These are phyloP conservation scores for Quercus tomentella DNA, from an alignment of 331 rosid species.

Conservation along the genomic window DNA sequence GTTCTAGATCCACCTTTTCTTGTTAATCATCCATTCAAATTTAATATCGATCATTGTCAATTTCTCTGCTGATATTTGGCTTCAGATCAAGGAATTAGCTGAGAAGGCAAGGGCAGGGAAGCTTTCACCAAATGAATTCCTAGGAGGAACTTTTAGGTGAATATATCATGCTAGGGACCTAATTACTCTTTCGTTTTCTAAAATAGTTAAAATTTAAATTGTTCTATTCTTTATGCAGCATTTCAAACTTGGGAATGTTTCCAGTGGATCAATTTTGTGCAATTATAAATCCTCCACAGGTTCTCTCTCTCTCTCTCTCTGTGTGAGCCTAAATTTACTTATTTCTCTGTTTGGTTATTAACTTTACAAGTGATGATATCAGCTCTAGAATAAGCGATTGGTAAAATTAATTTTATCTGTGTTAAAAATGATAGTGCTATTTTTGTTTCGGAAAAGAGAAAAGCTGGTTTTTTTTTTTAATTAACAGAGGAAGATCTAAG, in stretches of 20 bases:
- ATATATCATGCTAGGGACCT: not conserved
- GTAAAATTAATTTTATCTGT: not conserved
- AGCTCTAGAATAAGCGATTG: not conserved
- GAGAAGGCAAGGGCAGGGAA: slow-evolving; percentile 87
- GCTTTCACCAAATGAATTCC: slow-evolving; percentile 89
- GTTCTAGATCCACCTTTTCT: not conserved
- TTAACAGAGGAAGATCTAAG: not conserved
- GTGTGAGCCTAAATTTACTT: not conserved
- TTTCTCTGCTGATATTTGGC: not conserved
- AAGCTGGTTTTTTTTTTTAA: not conserved
- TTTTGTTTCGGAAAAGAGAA: not conserved
- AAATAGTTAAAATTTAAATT: slow-evolving; percentile 12
- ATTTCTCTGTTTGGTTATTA: not conserved
- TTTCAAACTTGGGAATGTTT: slow-evolving; percentile 98
- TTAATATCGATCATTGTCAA: not conserved
- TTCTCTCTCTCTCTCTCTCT: slow-evolving; percentile 22
- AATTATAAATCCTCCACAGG: slow-evolving; percentile 98
- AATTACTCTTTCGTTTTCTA: slow-evolving; percentile 4
- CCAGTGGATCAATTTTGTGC: slow-evolving; percentile 96
- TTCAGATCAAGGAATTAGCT: slow-evolving; percentile 85
- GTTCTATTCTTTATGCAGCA: slow-evolving; percentile 57
- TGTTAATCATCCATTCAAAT: not conserved
- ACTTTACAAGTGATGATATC: not conserved
- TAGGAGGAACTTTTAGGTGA: slow-evolving; percentile 97
- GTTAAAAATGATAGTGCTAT: not conserved